phyloP scores from a whole-genome alignment of 2,329 filamentous ascomycete genomes.

The Cercospora sojina region DNA sequence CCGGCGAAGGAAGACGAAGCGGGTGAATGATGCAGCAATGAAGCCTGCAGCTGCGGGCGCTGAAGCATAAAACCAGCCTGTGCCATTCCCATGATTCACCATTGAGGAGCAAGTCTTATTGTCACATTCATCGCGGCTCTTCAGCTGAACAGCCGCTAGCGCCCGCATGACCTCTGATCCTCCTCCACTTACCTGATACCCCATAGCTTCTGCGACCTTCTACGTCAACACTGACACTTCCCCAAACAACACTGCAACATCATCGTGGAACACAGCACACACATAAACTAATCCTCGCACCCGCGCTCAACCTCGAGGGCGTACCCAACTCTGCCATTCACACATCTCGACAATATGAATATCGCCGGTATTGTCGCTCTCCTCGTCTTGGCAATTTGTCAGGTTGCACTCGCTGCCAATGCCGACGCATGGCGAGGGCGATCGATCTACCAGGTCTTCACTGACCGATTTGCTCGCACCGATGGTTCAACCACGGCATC shows the following conservation, averaged over 20 bases:
- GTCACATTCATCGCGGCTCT: constrained; percentile 7
- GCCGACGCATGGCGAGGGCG: constrained; percentile 40
- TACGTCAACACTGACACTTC: constrained; percentile 2
- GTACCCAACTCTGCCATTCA: not conserved
- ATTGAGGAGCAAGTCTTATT: constrained; percentile 11
- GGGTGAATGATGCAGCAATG: constrained; percentile 1
- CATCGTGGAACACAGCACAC: not conserved
- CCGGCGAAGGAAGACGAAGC: not conserved
- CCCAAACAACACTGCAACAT: constrained; percentile 3
- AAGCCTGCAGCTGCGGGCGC: not conserved
- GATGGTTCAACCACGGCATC: constrained; percentile 43
- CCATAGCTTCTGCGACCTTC: constrained; percentile 1
- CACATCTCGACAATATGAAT: constrained; percentile 20
- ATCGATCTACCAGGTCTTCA: constrained; percentile 47
- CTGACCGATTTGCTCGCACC: constrained; percentile 43
- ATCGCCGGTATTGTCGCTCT: constrained; percentile 17
- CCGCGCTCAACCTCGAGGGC: not conserved
- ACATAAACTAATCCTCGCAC: not conserved
- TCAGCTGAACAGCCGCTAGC: constrained; percentile 5
- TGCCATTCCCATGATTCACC: constrained; percentile 13
- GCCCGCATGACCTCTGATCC: constrained; percentile 9
- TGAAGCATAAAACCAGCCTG: constrained; percentile 20
- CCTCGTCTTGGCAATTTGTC: constrained; percentile 28
- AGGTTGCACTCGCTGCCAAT: constrained; percentile 27
- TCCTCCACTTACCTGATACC: constrained; percentile 3